A percentile compares a stretch with the other conserved stretches of the same genome.
Conservation (phyloP, 176 grass and related monocot genomes). For the Elaeis guineensis region DNA sequence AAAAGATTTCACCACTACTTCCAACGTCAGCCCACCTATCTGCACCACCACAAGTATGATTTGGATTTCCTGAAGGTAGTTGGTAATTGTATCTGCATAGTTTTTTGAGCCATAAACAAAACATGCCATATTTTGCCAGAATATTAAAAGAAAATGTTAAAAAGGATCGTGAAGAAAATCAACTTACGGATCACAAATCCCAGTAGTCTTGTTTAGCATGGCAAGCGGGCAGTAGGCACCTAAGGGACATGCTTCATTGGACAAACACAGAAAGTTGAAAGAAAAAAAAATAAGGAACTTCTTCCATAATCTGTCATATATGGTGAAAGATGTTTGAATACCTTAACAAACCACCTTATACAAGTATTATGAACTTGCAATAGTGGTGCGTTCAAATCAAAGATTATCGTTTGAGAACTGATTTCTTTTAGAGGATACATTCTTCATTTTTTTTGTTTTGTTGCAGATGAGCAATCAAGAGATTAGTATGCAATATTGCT, state of each 20-base stretch:
- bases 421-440: too few species aligned
- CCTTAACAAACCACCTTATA: too few species aligned
- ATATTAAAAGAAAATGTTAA: slow-evolving; percentile 7
- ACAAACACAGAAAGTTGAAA: too few species aligned
- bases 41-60: slow-evolving; percentile 50
- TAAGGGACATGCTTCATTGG: slow-evolving; percentile 63
- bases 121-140: slow-evolving; percentile 11
- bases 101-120: slow-evolving; percentile 10
- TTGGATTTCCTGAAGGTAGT: slow-evolving; percentile 42
- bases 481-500: too few species aligned
- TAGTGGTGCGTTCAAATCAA: too few species aligned
- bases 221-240: slow-evolving; percentile 77
- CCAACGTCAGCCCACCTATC: slow-evolving; percentile 72
- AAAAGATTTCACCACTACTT: slow-evolving; percentile 63
- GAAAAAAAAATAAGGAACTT: too few species aligned
- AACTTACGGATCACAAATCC: slow-evolving; percentile 90
- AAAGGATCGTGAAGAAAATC: slow-evolving; percentile 3
- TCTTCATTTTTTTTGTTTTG: too few species aligned
- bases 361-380: too few species aligned
- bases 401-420: too few species aligned
- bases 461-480: too few species aligned
- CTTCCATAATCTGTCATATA: too few species aligned
- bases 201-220: slow-evolving; percentile 40
- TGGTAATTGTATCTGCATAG: slow-evolving; percentile 73
- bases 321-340: too few species aligned